A percentile compares a stretch with the other conserved stretches of the same genome.
Evolutionary conservation across 1,284 basidiomycete genomes (phyloP).

Genomic region (Ganoderma sinense): DNA sequence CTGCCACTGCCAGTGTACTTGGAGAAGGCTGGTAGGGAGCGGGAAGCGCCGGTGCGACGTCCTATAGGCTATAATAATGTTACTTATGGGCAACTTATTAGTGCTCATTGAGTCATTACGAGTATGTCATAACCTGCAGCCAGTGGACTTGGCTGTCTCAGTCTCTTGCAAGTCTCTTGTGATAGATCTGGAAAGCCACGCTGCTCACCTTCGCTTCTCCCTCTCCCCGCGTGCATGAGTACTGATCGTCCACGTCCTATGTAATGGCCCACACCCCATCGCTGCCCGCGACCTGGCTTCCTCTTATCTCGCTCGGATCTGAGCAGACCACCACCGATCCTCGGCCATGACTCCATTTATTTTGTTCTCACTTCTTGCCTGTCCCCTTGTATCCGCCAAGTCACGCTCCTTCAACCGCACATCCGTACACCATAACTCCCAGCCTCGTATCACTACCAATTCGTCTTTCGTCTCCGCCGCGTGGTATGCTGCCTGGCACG

Average conservation of each 20-base stretch:
- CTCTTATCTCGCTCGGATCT: neutral
- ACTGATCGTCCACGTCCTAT: neutral
- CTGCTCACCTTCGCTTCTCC: neutral
- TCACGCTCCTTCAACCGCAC: conserved; percentile 34
- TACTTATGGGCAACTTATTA: too few relatives aligned
- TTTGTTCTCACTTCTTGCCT: conserved; percentile 28
- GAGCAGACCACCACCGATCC: neutral
- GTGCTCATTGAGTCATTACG: too few relatives aligned
- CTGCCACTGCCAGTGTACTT: too few relatives aligned
- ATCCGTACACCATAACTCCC: conserved; percentile 6
- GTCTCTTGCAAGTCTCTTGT: too few relatives aligned
- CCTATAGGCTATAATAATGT: too few relatives aligned
- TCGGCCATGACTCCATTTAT: conserved; percentile 32
- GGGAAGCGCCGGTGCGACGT: too few relatives aligned
- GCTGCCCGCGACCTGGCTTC: neutral
- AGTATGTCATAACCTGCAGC: too few relatives aligned
- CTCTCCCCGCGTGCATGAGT: neutral
- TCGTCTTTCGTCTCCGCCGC: conserved; percentile 50
- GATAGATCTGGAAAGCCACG: neutral
- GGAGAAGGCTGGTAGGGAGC: too few relatives aligned
- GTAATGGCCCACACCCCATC: neutral
- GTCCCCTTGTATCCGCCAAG: conserved; percentile 26
- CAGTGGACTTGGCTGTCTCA: too few relatives aligned
- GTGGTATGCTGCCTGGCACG: conserved; percentile 74
- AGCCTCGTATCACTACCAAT: conserved; percentile 6